Base-by-base conservation (phyloP, 2,329 filamentous ascomycete species). In the Sphaerulina populicola region DNA sequence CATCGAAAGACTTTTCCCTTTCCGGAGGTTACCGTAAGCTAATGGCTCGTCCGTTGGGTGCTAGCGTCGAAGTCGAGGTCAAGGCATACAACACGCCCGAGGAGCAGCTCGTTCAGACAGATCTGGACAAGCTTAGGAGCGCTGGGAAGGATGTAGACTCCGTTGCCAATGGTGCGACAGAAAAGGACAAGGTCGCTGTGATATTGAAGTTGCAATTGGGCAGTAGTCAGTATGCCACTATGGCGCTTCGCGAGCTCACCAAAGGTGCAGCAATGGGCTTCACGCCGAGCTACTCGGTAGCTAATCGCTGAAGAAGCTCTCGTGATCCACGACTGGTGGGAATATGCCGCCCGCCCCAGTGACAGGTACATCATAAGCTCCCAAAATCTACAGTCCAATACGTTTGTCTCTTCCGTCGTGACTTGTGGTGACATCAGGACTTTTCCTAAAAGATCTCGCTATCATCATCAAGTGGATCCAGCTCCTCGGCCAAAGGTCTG, bases 21-120 rank as follows among this genome's bases (percentile, higher is more conserved):
- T 87, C 85, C 44, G 94, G 93, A 2, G 81, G 85, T 23, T 98
- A 98, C 69, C 81, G 93, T 56, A 93, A 91, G 68, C 66, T 95
- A 27, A 78, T 97, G 60, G 82, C 86, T 31, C 77, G 78, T 18
- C 87, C 89, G 62, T 49, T 57, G 14, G 77, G 80, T 2, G 51
- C 58, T 11, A 69, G 75, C 6, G 71, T 76, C 27, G 79, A 87
- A 6, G 78, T 82, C 51, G 79, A 87, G 52, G 78, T 95, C 9
- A 82, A 78, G 63, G 70, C 74, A 4, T 97, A 96, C 65, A 64
- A 66, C 3, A 77, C 82, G 27, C 81, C 84, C 30, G 80, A 84
- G 31, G 82, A 94, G 70, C 90, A 97, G 71, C 82, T 97, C 70
- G 85, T 94, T 3, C 80, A 85, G 54, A 98, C 93, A 0, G 93